These are phyloP conservation scores for Ceratocystis papillata DNA, from an alignment of 2,329 filamentous ascomycete species.

Conservation along the genomic window DNA sequence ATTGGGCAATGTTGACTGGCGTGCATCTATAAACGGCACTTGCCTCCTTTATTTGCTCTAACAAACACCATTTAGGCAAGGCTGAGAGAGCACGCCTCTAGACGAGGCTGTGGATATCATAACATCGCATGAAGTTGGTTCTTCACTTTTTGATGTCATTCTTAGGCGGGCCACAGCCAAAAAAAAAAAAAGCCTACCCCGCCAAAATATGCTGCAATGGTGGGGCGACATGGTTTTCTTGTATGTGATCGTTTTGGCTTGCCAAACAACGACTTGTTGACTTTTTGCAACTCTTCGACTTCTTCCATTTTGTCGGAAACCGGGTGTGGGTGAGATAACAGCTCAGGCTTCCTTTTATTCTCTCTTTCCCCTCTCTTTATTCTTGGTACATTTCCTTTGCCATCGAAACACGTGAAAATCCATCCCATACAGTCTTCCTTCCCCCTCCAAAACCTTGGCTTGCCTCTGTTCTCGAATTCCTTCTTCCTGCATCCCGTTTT, in stretches of 20 bases:
- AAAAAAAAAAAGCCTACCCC: background rate
- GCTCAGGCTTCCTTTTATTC: background rate
- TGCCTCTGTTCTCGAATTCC: background rate
- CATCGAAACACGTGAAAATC: background rate
- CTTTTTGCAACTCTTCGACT: too few relatives aligned
- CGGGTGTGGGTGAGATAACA: too few relatives aligned
- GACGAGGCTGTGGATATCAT: background rate
- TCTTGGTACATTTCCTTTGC: background rate
- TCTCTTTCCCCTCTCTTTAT: background rate
- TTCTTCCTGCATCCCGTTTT: slow-evolving; percentile 8
- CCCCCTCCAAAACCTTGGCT: background rate
- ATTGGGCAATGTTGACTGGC: background rate
- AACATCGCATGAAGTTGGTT: background rate
- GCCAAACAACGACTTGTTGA: too few relatives aligned
- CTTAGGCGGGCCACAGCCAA: background rate
- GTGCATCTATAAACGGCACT: background rate
- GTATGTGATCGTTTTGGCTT: too few relatives aligned
- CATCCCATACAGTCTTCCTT: background rate
- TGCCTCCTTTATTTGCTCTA: background rate
- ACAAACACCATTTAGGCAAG: background rate
- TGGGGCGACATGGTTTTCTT: slow-evolving; percentile 7
- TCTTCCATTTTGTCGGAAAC: too few relatives aligned
- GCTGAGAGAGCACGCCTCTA: background rate
- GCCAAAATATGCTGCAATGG: slow-evolving; percentile 4
- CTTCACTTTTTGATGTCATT: slow-evolving; percentile 12